phyloP scores from a whole-genome alignment of 306 rosid genomes.

The Prosopis cineraria region DNA sequence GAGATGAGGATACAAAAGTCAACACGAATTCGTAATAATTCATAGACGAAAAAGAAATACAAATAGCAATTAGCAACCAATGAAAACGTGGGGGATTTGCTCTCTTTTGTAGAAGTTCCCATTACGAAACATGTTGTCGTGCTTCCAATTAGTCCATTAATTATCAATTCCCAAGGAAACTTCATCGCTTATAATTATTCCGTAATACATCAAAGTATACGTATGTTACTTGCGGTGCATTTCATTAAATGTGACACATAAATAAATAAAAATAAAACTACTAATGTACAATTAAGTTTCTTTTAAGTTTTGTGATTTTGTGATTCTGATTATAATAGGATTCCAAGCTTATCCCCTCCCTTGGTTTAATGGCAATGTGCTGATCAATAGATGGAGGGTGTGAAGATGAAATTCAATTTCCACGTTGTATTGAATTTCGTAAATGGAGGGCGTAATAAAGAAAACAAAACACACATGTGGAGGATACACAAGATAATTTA shows the following conservation, averaged over 20 bases:
- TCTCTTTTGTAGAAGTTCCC: not conserved
- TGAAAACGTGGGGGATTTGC: not conserved
- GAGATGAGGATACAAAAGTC: not conserved
- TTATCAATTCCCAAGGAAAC: not conserved
- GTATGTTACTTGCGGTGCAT: not conserved
- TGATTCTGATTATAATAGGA: not conserved
- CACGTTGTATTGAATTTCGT: not conserved
- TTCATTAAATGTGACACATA: not conserved
- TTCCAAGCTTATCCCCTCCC: not conserved
- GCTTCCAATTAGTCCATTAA: not conserved
- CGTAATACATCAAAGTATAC: too few species aligned
- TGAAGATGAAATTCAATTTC: not conserved
- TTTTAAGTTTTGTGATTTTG: not conserved
- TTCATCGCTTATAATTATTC: not conserved
- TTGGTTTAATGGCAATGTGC: not conserved
- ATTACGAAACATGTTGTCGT: not conserved
- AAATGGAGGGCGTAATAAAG: not conserved
- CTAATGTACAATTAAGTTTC: not conserved
- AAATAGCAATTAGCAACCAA: too few species aligned
- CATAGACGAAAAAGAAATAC: not conserved
- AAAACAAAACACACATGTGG: not conserved
- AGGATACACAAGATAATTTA: not conserved
- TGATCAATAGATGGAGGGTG: too few species aligned
- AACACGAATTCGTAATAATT: not conserved
- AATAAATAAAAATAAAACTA: not conserved